These are phyloP conservation scores for Ligustrum vulgare DNA, from an alignment of 257 asterid species.

Conservation along the genomic window DNA sequence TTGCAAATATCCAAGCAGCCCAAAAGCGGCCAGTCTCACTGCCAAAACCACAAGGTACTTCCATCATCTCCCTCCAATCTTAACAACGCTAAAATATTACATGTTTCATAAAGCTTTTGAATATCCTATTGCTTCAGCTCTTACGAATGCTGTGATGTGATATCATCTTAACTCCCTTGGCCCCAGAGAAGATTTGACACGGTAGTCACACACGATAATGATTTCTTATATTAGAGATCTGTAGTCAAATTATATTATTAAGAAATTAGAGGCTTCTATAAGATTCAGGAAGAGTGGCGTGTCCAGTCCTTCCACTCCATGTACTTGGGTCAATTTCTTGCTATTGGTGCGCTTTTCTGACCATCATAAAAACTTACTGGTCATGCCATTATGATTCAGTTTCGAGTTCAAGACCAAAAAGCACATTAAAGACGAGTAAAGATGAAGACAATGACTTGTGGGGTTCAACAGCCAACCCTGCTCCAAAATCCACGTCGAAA, in stretches of 20 bases:
- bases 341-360: not conserved
- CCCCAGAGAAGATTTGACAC: not conserved
- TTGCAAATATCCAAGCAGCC: constrained; percentile 89
- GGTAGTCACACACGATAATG: not conserved
- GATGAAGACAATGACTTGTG: constrained; percentile 66
- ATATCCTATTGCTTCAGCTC: not conserved
- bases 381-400: constrained; percentile 37
- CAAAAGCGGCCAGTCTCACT: constrained; percentile 74
- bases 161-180: not conserved
- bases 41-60: constrained; percentile 70
- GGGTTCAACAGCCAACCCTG: constrained; percentile 65
- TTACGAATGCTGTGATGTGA: not conserved
- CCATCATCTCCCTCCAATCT: constrained; percentile 1
- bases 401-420: constrained; percentile 54
- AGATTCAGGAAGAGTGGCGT: not conserved
- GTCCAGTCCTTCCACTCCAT: not conserved
- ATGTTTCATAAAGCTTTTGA: not conserved
- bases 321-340: not conserved
- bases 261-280: not conserved
- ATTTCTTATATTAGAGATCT: not conserved
- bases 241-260: constrained; percentile 11
- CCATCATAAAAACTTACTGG: constrained; percentile 10
- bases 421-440: constrained; percentile 40
- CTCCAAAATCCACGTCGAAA: constrained; percentile 49
- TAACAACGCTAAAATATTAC: not conserved